Percentiles rank a stretch among this genome's conserved stretches.
Conservation (phyloP, 2,329 filamentous ascomycete genomes). For the Orbilia oligospora region DNA sequence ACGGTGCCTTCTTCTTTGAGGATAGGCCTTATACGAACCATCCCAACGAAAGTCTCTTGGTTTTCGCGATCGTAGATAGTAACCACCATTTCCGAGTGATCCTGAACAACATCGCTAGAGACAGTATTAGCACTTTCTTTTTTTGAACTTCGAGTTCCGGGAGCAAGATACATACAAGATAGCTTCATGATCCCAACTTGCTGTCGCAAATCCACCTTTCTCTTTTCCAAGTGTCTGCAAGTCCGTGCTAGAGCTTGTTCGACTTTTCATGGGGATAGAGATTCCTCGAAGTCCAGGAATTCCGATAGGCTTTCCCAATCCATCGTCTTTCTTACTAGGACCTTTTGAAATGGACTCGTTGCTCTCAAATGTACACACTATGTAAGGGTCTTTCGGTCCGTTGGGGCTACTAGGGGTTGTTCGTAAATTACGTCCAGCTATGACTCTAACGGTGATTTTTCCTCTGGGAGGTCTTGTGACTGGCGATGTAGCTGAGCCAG, state of each 20-base stretch:
- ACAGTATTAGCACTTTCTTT: conserved; percentile 64
- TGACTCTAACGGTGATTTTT: conserved; percentile 89
- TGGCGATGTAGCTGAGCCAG: conserved; percentile 69
- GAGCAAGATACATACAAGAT: conserved; percentile 80
- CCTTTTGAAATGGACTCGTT: conserved; percentile 96
- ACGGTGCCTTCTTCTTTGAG: conserved; percentile 77
- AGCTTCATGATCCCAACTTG: conserved; percentile 95
- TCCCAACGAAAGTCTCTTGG: conserved; percentile 91
- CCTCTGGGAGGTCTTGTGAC: conserved; percentile 80
- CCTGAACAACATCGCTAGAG: conserved; percentile 88
- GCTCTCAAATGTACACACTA: conserved; percentile 95
- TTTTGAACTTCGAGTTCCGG: conserved; percentile 30
- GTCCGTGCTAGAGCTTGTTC: conserved; percentile 96
- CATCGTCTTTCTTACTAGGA: conserved; percentile 74
- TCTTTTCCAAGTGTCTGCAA: conserved; percentile 71
- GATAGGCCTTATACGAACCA: conserved; percentile 84
- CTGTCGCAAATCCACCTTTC: conserved; percentile 80
- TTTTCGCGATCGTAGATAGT: conserved; percentile 91
- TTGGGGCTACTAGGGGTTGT: conserved; percentile 71
- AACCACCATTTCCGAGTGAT: conserved; percentile 89
- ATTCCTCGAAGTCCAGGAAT: conserved; percentile 81
- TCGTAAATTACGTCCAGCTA: conserved; percentile 84
- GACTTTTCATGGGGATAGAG: conserved; percentile 96
- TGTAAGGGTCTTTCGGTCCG: conserved; percentile 81
- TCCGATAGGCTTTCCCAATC: conserved; percentile 72